Evolutionary conservation across 108 stramenopile species (phyloP).

Genomic region (Nitzschia palea): DNA sequence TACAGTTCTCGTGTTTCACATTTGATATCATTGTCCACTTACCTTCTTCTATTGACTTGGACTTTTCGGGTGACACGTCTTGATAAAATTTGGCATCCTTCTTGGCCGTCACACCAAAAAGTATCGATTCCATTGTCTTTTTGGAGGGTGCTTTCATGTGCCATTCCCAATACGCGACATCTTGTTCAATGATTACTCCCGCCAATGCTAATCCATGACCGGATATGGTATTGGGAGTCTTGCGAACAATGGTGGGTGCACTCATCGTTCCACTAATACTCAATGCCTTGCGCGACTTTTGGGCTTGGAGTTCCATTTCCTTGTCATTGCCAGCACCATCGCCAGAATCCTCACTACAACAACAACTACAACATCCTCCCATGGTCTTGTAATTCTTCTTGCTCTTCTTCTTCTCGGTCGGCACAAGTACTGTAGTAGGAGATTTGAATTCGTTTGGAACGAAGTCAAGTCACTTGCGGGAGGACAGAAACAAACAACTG

Average conservation of each 20-base stretch:
- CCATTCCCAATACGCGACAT: conserved; percentile 90
- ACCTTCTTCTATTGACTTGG: conserved; percentile 47
- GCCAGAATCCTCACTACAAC: not conserved
- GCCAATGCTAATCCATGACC: conserved; percentile 71
- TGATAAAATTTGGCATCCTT: conserved; percentile 71
- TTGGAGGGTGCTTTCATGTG: conserved; percentile 42
- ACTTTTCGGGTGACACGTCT: conserved; percentile 46
- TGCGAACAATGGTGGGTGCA: conserved; percentile 52
- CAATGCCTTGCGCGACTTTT: conserved; percentile 25
- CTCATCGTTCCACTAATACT: conserved; percentile 51
- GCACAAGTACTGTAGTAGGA: too few species aligned
- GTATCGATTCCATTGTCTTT: conserved; percentile 41
- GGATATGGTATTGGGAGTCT: conserved; percentile 29
- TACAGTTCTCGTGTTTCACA: too few species aligned
- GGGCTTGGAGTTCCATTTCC: conserved; percentile 24
- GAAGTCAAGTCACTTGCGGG: too few species aligned
- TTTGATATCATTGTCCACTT: too few species aligned
- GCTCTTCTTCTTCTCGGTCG: not conserved
- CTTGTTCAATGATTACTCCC: conserved; percentile 73
- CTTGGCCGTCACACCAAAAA: conserved; percentile 78
- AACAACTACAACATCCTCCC: conserved; percentile 43
- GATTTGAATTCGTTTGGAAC: too few species aligned
- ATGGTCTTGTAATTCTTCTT: too few species aligned
- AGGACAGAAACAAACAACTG: too few species aligned
- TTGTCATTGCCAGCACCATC: not conserved